Base-by-base conservation (phyloP, 345 rosid species). In the Citropsis articulata region DNA sequence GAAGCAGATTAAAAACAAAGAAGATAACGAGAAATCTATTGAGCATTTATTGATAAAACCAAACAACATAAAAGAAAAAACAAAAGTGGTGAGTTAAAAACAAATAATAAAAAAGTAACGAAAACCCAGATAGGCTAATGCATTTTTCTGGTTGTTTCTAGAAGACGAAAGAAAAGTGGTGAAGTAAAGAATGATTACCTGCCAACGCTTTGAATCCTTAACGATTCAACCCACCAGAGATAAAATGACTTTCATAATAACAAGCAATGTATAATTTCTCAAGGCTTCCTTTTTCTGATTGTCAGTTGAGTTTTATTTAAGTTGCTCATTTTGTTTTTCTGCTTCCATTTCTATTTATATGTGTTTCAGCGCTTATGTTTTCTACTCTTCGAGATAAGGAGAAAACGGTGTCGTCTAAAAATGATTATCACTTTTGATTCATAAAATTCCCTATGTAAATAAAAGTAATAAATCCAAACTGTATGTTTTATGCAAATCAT, bases 141-240 rank as follows among this genome's bases (percentile, higher is more conserved):
- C 9, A n/a, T 75, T 53, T 5, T 9, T 18, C 5, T 27, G 30
- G 71, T 45, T 33, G 74, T 71, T 71, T 73, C 66, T 59, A 24
- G 67, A 59, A 38, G 35, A 38, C 2, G 35, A 73, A 63, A 60
- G 76, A 73, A 25, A 74, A 50, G 16, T 27, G 53, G 53, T 30
- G 42, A 75, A 75, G 78, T 31, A 75, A 75, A 75, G 78, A 75
- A 75, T 75, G 71, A 75, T 48, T 64, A 64, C 70, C 59, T 28
- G 38, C 27, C 6, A 13, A 40, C 61, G 38, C 77, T 38, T 60
- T 61, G 7, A 45, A 38, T 38, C 36, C 45, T 38, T 73, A 24
- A 59, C 76, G 21, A 24, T 66, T n/a, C 5, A 75, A 42, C 40
- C 77, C 77, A 63, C 25, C 9, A 48, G 4, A 28, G 24, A 63